Conservation (phyloP, 441 rosid genomes). For the Isatis lusitanica region DNA sequence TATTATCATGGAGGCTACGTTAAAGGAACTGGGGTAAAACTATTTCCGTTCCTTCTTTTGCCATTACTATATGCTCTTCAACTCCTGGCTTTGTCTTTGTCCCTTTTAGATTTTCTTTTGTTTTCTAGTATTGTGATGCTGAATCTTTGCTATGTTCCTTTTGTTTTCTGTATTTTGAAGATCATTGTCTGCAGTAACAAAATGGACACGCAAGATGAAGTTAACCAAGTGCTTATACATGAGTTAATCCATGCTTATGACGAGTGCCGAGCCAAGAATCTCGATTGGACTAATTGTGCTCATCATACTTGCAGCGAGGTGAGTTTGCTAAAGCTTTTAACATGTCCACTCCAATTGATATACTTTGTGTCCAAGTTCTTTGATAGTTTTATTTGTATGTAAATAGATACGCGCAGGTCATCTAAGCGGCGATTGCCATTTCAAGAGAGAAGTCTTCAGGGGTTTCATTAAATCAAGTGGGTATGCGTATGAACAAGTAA, state of each 20-base stretch:
- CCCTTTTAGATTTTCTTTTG: not conserved
- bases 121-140: not conserved
- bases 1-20: conserved; percentile 53
- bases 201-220: conserved; percentile 70
- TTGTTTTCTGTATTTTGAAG: conserved; percentile 38
- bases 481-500: conserved; percentile 90
- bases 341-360: not conserved
- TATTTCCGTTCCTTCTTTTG: not conserved
- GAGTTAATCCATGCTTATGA: conserved; percentile 90
- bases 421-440: conserved; percentile 95
- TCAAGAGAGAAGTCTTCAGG: conserved; percentile 76
- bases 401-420: conserved; percentile 84
- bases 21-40: conserved; percentile 63
- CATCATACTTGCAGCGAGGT: conserved; percentile 99
- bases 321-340: conserved; percentile 10
- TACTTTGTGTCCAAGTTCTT: not conserved
- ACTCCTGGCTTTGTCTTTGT: too few relatives aligned
- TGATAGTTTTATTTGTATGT: not conserved
- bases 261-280: conserved; percentile 81
- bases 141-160: not conserved
- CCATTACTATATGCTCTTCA: not conserved
- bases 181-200: conserved; percentile 78
- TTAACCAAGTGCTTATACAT: conserved; percentile 82
- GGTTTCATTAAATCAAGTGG: conserved; percentile 78
- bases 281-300: conserved; percentile 89